Conservation (phyloP, 2,329 filamentous ascomycete genomes). For the Botrytis paeoniae region DNA sequence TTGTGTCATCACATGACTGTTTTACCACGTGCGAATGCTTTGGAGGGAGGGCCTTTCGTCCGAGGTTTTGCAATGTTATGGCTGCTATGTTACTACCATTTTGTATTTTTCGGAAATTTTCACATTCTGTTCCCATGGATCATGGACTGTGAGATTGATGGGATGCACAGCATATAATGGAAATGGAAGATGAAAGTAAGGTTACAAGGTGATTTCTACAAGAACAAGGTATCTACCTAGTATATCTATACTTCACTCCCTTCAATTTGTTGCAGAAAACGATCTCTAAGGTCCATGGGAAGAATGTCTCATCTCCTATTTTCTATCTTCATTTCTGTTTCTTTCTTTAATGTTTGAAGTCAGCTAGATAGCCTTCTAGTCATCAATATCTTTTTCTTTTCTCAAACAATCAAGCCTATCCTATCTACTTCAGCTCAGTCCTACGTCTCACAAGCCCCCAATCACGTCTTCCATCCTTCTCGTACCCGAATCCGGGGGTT, state of each 20-base stretch:
- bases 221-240: neutral
- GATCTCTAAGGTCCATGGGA: neutral
- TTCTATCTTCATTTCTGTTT: neutral
- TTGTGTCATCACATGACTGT: conserved; percentile 8
- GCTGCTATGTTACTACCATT: neutral
- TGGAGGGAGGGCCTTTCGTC: neutral
- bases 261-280: too few relatives aligned
- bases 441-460: neutral
- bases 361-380: neutral
- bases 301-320: neutral
- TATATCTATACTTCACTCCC: neutral
- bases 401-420: neutral
- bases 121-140: neutral
- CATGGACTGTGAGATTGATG: conserved; percentile 1
- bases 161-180: neutral
- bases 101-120: conserved; percentile 6
- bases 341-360: too few relatives aligned
- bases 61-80: conserved; percentile 4
- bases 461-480: neutral
- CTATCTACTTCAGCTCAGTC: neutral
- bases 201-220: neutral
- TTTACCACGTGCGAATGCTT: conserved; percentile 4
- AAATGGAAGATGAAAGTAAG: neutral
- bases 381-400: neutral
- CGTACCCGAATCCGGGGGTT: neutral